A percentile compares a stretch with the other conserved stretches of the same genome.
Conservation (phyloP, 2,329 filamentous ascomycete species). For the Didymella sp. region DNA sequence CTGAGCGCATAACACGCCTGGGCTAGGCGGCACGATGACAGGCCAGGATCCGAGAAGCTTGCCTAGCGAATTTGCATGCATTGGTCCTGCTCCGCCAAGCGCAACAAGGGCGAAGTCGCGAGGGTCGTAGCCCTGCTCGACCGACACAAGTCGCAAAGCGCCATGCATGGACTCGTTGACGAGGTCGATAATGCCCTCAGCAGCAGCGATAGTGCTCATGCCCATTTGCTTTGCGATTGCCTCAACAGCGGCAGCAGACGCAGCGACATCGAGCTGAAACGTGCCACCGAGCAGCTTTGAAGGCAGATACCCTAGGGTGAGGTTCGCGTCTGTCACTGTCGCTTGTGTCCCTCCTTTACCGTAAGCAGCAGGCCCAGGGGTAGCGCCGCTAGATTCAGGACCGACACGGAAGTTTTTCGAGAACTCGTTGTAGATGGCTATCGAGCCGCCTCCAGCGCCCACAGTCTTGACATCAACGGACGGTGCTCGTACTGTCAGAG, state of each 20-base stretch:
- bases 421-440: slow-evolving; percentile 57
- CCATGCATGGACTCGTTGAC: slow-evolving; percentile 62
- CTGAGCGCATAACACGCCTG: slow-evolving; percentile 59
- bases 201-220: slow-evolving; percentile 52
- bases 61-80: slow-evolving; percentile 60
- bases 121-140: slow-evolving; percentile 61
- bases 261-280: slow-evolving; percentile 54
- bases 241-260: slow-evolving; percentile 53
- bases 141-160: slow-evolving; percentile 58
- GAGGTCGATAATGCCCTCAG: slow-evolving; percentile 58
- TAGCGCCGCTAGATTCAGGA: slow-evolving; percentile 59
- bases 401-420: slow-evolving; percentile 59
- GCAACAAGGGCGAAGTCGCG: slow-evolving; percentile 60
- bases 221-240: slow-evolving; percentile 56
- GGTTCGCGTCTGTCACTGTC: slow-evolving; percentile 60
- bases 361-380: slow-evolving; percentile 59
- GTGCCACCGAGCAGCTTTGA: slow-evolving; percentile 55
- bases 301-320: slow-evolving; percentile 58
- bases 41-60: slow-evolving; percentile 60
- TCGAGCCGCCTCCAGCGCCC: slow-evolving; percentile 59
- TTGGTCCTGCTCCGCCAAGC: slow-evolving; percentile 59
- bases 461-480: slow-evolving; percentile 60
- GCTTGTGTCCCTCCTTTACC: slow-evolving; percentile 55
- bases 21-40: slow-evolving; percentile 60
- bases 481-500: slow-evolving; percentile 55